These are phyloP conservation scores for Lavandula angustifolia DNA, from an alignment of 257 asterid genomes.

Conservation along the genomic window DNA sequence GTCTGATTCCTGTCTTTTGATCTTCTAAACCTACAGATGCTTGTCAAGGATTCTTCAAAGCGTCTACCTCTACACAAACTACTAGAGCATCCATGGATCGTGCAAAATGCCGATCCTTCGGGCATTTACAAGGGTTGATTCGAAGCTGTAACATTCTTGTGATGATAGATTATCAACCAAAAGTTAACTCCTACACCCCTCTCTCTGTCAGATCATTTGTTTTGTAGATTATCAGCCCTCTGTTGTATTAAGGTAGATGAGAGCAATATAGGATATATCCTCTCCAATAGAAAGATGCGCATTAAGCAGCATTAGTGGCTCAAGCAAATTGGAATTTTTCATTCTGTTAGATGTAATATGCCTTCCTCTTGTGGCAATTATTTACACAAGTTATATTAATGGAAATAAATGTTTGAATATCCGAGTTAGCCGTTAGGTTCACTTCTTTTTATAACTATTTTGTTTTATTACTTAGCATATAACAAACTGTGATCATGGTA, in stretches of 20 bases:
- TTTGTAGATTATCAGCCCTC: constrained; percentile 19
- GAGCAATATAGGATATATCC: constrained; percentile 6
- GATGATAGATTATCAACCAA: constrained; percentile 9
- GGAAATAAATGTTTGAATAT: too few relatives aligned
- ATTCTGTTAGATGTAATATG: not conserved
- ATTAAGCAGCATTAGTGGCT: not conserved
- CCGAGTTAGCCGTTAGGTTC: too few relatives aligned
- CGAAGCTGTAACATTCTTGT: constrained; percentile 16
- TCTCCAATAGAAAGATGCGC: constrained; percentile 13
- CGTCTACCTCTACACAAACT: constrained; percentile 83
- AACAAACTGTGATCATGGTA: not conserved
- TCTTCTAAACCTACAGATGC: constrained; percentile 56
- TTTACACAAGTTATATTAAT: constrained; percentile 4
- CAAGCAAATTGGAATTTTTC: not conserved
- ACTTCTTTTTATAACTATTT: too few relatives aligned
- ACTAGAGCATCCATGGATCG: constrained; percentile 94
- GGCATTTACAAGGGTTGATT: constrained; percentile 63
- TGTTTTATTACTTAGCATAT: too few relatives aligned
- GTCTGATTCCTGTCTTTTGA: not conserved
- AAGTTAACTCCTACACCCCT: not conserved
- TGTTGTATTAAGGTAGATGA: constrained; percentile 30
- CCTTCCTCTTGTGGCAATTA: constrained; percentile 1
- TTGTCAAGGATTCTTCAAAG: constrained; percentile 77
- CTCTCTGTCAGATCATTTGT: not conserved
- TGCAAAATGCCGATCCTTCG: constrained; percentile 92